Base-by-base conservation (phyloP, 1,139 yeast species). In the Meyerozyma elateridarum region DNA sequence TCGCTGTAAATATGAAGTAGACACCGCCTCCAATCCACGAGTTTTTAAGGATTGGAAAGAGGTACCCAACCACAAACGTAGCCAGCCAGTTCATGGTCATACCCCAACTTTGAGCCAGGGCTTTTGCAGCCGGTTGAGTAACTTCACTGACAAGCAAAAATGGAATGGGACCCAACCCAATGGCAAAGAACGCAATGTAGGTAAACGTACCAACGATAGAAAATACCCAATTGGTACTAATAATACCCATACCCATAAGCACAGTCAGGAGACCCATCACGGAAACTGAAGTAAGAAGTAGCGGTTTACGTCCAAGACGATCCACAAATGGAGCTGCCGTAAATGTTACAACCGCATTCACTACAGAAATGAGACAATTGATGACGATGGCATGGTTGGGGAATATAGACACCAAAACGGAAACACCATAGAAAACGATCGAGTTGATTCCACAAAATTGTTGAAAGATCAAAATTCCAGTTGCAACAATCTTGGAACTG, bases 161-260 rank as follows among this genome's bases (percentile, higher is more conserved):
- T 20, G 98, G 97, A 32, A 91, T 85, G 9, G 98, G 97, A 0
- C 98, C 98, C 39, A 88, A 56, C 0, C 98, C 98, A 29, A 83
- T 61, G 0, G 96, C 97, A 61, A 89, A 91, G 25, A 87, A 75
- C 0, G 82, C 76, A 31, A 89, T 88, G 53, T 85, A 88, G 2
- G 73, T 55, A 36, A 85, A 74, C 0, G 89, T 80, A 2, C 91
- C 79, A 0, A 73, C 35, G 1, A 85, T 78, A 1, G 93, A 72
- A 11, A 84, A 42, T 0, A 65, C 20, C 0, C 87, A 64, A 39
- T 61, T 62, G 6, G 66, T 57, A 21, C 56, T 46, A 6, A 75
- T 56, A 28, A 87, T 79, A 3, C 95, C 93, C 15, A 74, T 32
- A 1, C 85, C 81, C 54, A 91, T 73, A 7, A 79, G 44, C 1